A percentile compares a stretch with the other conserved stretches of the same genome.
Evolutionary conservation across 805 yeast genomes (phyloP).

Genomic region (Teunomyces aglyptinius): DNA sequence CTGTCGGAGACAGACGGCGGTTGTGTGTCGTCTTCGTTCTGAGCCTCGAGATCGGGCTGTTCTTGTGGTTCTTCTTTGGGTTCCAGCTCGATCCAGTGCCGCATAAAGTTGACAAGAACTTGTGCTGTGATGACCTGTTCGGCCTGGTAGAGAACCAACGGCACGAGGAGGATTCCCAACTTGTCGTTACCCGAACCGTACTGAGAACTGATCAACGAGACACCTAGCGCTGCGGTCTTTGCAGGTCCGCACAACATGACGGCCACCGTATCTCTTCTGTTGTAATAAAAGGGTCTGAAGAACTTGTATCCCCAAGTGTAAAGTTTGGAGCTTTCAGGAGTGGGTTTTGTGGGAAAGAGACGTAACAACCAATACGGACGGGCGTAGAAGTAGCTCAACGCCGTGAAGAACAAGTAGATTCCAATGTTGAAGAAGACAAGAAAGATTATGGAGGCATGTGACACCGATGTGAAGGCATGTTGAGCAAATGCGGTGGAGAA

Average conservation of each 20-base stretch:
- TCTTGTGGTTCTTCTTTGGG: constrained; percentile 6
- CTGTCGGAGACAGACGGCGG: neutral
- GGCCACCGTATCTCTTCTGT: constrained; percentile 69
- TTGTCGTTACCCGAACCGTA: constrained; percentile 62
- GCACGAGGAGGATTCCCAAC: constrained; percentile 72
- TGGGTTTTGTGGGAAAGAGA: constrained; percentile 48
- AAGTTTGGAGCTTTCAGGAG: constrained; percentile 37
- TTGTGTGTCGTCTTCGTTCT: neutral
- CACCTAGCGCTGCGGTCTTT: constrained; percentile 90
- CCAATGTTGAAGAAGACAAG: constrained; percentile 82
- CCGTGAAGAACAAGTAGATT: constrained; percentile 73
- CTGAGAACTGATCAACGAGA: constrained; percentile 75
- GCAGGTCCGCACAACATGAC: constrained; percentile 90
- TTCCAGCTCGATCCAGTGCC: constrained; percentile 59
- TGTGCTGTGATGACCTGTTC: constrained; percentile 86
- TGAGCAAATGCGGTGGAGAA: constrained; percentile 88
- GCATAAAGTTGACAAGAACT: constrained; percentile 62
- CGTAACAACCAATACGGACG: constrained; percentile 53
- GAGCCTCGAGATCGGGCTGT: neutral
- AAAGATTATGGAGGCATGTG: constrained; percentile 68
- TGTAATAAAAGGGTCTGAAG: constrained; percentile 67
- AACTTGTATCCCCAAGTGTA: constrained; percentile 47
- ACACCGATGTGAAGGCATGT: constrained; percentile 68
- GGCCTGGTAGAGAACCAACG: constrained; percentile 82
- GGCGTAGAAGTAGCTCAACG: constrained; percentile 55